Evolutionary conservation across 2,329 filamentous ascomycete species (phyloP).

Genomic region (Hortaea werneckii): DNA sequence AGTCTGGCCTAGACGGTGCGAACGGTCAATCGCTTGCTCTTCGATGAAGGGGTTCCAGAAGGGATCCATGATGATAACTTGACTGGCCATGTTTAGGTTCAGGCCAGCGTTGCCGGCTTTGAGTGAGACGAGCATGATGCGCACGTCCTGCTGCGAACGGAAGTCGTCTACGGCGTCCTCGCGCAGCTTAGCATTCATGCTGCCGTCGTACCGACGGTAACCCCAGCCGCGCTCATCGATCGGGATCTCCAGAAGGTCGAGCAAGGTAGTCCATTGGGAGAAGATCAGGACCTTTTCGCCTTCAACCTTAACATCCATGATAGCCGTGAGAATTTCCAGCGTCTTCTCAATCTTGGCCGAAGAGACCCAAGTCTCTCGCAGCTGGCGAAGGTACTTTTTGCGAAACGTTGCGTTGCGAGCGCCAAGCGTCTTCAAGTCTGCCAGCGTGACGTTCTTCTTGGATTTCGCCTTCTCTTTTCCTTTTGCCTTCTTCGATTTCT

Average conservation of each 20-base stretch:
- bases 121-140: constrained; percentile 66
- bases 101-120: constrained; percentile 78
- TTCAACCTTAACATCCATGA: constrained; percentile 34
- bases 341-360: constrained; percentile 67
- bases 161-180: constrained; percentile 60
- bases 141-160: constrained; percentile 46
- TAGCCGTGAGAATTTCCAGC: constrained; percentile 50
- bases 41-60: constrained; percentile 95
- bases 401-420: constrained; percentile 54
- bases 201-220: constrained; percentile 66
- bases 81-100: constrained; percentile 72
- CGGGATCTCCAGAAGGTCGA: constrained; percentile 67
- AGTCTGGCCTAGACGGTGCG: constrained; percentile 76
- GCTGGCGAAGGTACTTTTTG: constrained; percentile 57
- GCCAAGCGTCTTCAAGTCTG: constrained; percentile 55
- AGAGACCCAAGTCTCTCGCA: constrained; percentile 58
- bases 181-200: constrained; percentile 57
- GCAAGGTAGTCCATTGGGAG: constrained; percentile 68
- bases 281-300: constrained; percentile 73
- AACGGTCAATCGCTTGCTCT: constrained; percentile 82
- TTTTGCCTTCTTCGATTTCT: constrained; percentile 29
- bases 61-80: constrained; percentile 83
- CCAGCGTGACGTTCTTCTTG: constrained; percentile 40
- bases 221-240: constrained; percentile 48
- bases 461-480: constrained; percentile 34